phyloP scores from a whole-genome alignment of 2,329 filamentous ascomycete species.

The Arthrobotrys pseudoclavata region DNA sequence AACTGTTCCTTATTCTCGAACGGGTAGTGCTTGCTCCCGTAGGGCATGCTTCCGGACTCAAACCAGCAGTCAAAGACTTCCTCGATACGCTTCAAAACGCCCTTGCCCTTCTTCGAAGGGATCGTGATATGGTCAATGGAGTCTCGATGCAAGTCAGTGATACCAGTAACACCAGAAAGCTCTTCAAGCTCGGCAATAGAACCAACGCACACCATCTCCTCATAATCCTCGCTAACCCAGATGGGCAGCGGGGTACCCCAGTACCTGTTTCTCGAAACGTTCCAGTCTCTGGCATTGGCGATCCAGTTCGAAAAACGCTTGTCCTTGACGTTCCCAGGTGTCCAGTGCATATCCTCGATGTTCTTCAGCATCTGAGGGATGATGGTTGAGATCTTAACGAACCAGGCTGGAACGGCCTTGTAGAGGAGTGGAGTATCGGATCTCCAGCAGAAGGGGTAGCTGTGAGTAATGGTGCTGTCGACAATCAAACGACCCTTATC shows the following conservation, averaged over 20 bases:
- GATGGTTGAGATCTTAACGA: conserved; percentile 86
- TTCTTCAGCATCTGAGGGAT: conserved; percentile 91
- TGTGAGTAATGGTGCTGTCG: conserved; percentile 89
- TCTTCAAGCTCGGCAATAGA: conserved; percentile 86
- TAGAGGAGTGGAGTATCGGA: conserved; percentile 97
- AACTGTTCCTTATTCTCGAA: conserved; percentile 90
- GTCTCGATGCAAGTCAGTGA: conserved; percentile 90
- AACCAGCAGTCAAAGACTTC: conserved; percentile 99
- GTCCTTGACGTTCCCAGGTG: conserved; percentile 90
- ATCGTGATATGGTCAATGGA: conserved; percentile 96
- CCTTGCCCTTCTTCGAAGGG: conserved; percentile 88
- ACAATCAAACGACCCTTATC: conserved; percentile 80
- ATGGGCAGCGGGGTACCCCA: conserved; percentile 94
- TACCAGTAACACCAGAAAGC: conserved; percentile 87
- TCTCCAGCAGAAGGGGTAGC: conserved; percentile 92
- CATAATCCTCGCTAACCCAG: conserved; percentile 90
- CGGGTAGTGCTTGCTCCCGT: conserved; percentile 89
- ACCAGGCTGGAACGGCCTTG: conserved; percentile 92
- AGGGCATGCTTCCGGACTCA: conserved; percentile 95
- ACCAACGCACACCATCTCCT: conserved; percentile 87
- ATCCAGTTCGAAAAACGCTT: conserved; percentile 94
- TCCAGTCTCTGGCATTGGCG: conserved; percentile 91
- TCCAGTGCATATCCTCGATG: conserved; percentile 91
- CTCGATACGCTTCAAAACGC: conserved; percentile 81
- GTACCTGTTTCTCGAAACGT: conserved; percentile 91